Conservation (phyloP, 306 rosid genomes). For the Lablab purpureus region DNA sequence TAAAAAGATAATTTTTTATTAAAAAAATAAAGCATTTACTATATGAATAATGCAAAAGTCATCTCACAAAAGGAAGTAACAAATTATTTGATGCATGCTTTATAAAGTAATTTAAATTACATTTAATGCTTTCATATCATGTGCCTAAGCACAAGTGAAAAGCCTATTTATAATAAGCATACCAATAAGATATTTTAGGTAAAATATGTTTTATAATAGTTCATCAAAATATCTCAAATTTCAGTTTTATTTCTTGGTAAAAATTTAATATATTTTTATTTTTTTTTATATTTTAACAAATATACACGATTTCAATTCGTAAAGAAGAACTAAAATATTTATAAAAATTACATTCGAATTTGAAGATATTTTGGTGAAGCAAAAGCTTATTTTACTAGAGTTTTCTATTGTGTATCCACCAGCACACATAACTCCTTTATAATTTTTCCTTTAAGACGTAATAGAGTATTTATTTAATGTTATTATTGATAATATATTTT, state of each 20-base stretch:
- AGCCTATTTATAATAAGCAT: neutral
- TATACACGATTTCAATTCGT: no score
- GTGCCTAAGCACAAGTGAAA: neutral
- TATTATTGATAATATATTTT: neutral
- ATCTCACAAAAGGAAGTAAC: neutral
- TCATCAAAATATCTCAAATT: neutral
- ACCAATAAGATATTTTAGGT: neutral
- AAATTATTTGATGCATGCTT: conserved; percentile 9
- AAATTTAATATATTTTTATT: no score
- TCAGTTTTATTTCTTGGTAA: neutral
- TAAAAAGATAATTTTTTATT: neutral
- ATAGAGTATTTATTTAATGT: neutral
- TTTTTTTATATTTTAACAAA: no score
- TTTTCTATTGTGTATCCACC: neutral
- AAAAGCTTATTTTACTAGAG: neutral
- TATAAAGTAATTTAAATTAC: neutral
- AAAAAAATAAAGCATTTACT: neutral
- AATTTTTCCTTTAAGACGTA: neutral
- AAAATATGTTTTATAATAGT: neutral
- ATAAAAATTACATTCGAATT: no score
- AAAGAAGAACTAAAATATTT: neutral
- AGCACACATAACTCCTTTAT: neutral
- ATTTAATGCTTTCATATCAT: neutral
- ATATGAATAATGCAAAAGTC: neutral
- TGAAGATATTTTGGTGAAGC: neutral